Base-by-base conservation (phyloP, 148 eudicot species). In the Rhododendron kiyosumense region DNA sequence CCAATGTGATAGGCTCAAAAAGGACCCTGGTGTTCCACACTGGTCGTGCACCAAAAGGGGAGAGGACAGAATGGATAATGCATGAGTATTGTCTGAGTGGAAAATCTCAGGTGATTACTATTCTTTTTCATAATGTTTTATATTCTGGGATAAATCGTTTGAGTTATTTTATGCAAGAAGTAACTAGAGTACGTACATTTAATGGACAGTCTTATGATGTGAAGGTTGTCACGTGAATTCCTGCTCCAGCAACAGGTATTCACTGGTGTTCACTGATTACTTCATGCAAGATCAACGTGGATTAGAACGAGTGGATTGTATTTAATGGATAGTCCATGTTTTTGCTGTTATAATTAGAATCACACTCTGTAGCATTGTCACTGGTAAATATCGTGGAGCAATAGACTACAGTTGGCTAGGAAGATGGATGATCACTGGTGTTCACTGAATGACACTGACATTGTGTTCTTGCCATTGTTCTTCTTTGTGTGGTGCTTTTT, bases 21-120 rank as follows among this genome's bases (percentile, higher is more conserved):
- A 92, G 98, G 87, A 96, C 97, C 24, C 88, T 96, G 79, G 99
- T 96, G 24, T 96, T 96, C 83, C 97, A 96, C 90, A 90, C 79
- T 20, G 98, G 98, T 41, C 97, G 96, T 69, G 97, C 98, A 26
- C 98, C 99, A 0, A 95, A 89, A 90, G 97, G 99, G 28, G 94
- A 94, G 87, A 92, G 99, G 52, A 96, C 99, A 8, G 95, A 94
- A 86, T 96, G 99, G 99, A 92, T 95, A 69, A 96, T 96, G 97
- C 96, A 95, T 13, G 99, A 95, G 88, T 95, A 92, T 83, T 92
- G 92, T 80, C 89, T 92, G 89, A 54, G 78, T 57, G 97, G 89
- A 73, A 92, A 87, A 81, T 75, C 89, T 82, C 94, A 95, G 97
- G 99, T 96, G 67, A 81, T 81, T 45, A 15, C 36, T 0, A 80